Evolutionary conservation across 768 basidiomycete genomes (phyloP), one percentile per base, ranked within the genome.

Genomic region (Suillus paluster): DNA sequence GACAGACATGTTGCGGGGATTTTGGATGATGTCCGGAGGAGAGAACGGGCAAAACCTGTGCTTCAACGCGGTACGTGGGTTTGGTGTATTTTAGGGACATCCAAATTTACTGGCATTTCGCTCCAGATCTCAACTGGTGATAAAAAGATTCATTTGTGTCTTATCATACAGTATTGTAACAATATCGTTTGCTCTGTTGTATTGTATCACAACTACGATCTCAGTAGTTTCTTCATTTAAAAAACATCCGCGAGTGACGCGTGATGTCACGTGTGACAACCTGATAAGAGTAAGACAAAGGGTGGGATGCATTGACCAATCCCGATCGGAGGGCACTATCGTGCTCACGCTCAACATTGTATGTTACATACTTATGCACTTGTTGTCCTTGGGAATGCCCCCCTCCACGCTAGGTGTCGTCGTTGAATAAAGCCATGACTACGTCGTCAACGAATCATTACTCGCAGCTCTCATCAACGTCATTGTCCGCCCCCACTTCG

Each of bases 1-100:
- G 92, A 99, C 63, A 83, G 82, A 69, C 94, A 99, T 72, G 62
- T 77, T 69, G 10, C 72, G 71, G 42, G 62, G 25, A 63, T 75
- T 38, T 66, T 75, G 66, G 73, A 75, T 45, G 73, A 76, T 19
- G 70, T 75, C 9, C 68, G 75, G 50, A 68, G 15, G 58, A 60
- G 30, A 27, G 73, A 49, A 62, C 70, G 67, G 39, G 64, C 49
- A 14, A 68, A 59, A 7, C 46, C 38, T 46, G 14, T 11, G 2
- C 23, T 23, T 27, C 48, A 73, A 54, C 46, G 59, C 5, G 66
- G 71, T 73, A 19, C 59, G 69, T 58, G 17, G 30, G 38, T 33
- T 5, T 33, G 2, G 15, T 41, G 41, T 27, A 59, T 49, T 39
- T 59, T 36, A 55, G 49, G n/a, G 6, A 0, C 17, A 55, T 36